phyloP scores from a whole-genome alignment of 208 protist genomes.

The Strigomonas culicis region DNA sequence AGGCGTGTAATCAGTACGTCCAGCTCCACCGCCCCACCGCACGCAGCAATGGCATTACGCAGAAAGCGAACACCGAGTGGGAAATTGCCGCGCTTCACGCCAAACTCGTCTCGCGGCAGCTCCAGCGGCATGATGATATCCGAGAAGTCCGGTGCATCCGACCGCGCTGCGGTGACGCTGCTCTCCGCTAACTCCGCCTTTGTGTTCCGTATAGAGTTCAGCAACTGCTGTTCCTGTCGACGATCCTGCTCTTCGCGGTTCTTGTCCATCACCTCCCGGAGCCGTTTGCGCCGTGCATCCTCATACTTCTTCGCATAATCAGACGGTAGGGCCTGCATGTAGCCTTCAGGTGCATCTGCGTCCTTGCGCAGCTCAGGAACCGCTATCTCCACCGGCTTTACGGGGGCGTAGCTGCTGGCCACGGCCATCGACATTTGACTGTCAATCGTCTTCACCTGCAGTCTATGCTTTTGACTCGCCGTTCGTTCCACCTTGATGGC shows the following conservation, averaged over 20 bases:
- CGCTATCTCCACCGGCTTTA: constrained; percentile 66
- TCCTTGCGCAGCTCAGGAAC: constrained; percentile 67
- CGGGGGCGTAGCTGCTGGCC: constrained; percentile 83
- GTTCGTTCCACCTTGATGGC: constrained; percentile 47
- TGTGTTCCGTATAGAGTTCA: constrained; percentile 20
- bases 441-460: constrained; percentile 90
- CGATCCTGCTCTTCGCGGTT: constrained; percentile 71
- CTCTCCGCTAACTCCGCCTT: neutral
- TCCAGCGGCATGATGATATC: constrained; percentile 86
- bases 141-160: constrained; percentile 48
- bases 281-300: constrained; percentile 66
- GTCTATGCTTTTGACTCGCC: constrained; percentile 39
- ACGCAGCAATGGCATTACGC: constrained; percentile 73
- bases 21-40: constrained; percentile 85
- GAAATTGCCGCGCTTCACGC: constrained; percentile 87
- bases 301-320: constrained; percentile 64
- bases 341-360: constrained; percentile 68
- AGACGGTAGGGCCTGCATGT: constrained; percentile 74
- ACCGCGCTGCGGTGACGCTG: neutral
- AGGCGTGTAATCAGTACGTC: constrained; percentile 84
- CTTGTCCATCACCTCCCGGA: constrained; percentile 82
- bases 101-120: constrained; percentile 88
- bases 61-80: constrained; percentile 88
- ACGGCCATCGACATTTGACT: constrained; percentile 86
- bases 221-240: constrained; percentile 63